Percentiles rank a stretch among this genome's conserved stretches.
phyloP scores from a whole-genome alignment of 139 green algal genomes.

The Chlorella vulgaris region DNA sequence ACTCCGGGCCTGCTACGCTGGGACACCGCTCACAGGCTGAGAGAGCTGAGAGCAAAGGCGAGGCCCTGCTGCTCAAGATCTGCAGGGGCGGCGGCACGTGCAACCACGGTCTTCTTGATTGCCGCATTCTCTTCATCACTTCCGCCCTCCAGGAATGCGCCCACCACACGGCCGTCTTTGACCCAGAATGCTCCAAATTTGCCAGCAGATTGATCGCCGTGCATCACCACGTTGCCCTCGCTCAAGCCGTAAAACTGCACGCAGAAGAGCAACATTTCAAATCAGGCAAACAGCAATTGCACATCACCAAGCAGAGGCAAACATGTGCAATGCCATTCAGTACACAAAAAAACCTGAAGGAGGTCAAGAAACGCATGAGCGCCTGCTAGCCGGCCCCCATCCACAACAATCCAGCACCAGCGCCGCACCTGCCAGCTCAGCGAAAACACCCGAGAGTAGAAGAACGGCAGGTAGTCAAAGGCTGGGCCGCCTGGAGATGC shows the following conservation, averaged over 20 bases:
- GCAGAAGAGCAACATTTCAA: too few species aligned
- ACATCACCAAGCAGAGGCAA: too few species aligned
- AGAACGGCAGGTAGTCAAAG: constrained; percentile 96
- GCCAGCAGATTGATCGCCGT: constrained; percentile 50
- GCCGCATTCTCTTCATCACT: constrained; percentile 72
- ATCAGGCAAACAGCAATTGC: too few species aligned
- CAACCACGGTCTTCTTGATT: constrained; percentile 65
- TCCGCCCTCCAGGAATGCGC: constrained; percentile 85
- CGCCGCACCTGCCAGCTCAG: constrained; percentile 76
- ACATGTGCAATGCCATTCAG: too few species aligned
- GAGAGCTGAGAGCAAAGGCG: too few species aligned
- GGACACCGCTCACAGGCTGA: too few species aligned
- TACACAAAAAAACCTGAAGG: too few species aligned
- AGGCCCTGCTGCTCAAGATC: constrained; percentile 28
- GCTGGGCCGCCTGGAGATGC: constrained; percentile 30
- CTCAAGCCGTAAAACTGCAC: constrained; percentile 72
- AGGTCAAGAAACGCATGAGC: too few species aligned
- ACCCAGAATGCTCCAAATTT: constrained; percentile 93
- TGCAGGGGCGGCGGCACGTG: constrained; percentile 45
- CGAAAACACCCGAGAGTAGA: constrained; percentile 92
- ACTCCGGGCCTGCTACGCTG: too few species aligned
- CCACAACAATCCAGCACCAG: too few species aligned
- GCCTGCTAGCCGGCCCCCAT: too few species aligned
- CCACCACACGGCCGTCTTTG: constrained; percentile 76
- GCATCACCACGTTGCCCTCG: constrained; percentile 57